These are phyloP conservation scores for Epichloe baconii DNA, from an alignment of 2,329 filamentous ascomycete species.

Conservation along the genomic window DNA sequence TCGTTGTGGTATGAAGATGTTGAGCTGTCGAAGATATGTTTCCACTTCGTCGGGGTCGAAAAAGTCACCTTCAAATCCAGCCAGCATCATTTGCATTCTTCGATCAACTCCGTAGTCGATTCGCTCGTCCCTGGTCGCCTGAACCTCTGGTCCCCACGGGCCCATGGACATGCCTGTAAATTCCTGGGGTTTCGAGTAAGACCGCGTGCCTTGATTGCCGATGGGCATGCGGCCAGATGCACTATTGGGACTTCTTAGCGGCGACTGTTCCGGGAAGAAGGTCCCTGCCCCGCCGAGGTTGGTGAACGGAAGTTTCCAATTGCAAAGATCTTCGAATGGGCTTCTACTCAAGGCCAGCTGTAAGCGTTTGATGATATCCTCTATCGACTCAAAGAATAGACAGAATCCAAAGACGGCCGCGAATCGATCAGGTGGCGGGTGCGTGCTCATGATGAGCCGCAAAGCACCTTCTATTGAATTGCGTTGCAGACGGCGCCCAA, in stretches of 20 bases:
- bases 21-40: constrained; percentile 52
- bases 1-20: constrained; percentile 47
- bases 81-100: constrained; percentile 38
- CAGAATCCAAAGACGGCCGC: constrained; percentile 56
- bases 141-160: constrained; percentile 30
- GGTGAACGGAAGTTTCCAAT: constrained; percentile 48
- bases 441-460: constrained; percentile 36
- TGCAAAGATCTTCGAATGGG: constrained; percentile 34
- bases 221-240: constrained; percentile 9
- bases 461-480: constrained; percentile 50
- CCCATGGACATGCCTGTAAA: constrained; percentile 27
- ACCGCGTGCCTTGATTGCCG: constrained; percentile 25
- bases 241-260: background rate
- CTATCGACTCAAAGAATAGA: constrained; percentile 43
- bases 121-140: constrained; percentile 26
- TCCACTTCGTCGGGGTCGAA: constrained; percentile 69
- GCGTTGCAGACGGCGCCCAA: constrained; percentile 59
- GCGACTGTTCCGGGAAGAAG: constrained; percentile 33
- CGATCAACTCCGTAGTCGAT: constrained; percentile 21
- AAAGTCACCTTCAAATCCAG: constrained; percentile 60
- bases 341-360: constrained; percentile 19
- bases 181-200: constrained; percentile 12
- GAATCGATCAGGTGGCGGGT: constrained; percentile 34
- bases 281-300: constrained; percentile 56
- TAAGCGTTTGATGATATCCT: constrained; percentile 32